Evolutionary conservation across 2,329 filamentous ascomycete species (phyloP), one percentile per base, ranked within the genome.

Genomic region (Neopestalotiopsis sp.): DNA sequence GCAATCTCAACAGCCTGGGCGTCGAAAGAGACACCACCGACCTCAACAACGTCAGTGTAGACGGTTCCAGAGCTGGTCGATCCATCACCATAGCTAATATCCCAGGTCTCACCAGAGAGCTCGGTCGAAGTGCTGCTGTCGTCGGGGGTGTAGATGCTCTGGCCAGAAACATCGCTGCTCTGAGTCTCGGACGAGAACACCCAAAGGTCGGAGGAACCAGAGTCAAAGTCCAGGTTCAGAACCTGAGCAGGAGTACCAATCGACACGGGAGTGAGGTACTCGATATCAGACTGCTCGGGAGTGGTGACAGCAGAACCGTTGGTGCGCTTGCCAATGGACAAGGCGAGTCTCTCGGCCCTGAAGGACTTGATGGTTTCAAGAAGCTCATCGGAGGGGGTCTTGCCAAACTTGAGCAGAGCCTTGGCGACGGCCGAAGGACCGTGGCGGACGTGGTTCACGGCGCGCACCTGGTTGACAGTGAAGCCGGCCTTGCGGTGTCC

Each of bases 141-240:
- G 63, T 61, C 65, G 9, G 78, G 74, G 66, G 73, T 71, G 67
- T 80, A 79, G 66, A 71, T 67, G 30, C 71, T 62, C 69, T 79
- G 78, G 13, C 77, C 76, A 58, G 74, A 75, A 61, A 74, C 69
- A 38, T 72, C 67, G 61, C 66, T 69, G 1, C 66, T 34, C 32
- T 76, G 69, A 10, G 69, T 73, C 64, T 75, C 71, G 30, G 71
- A 74, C 71, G 75, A 77, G 74, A 79, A 79, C 49, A 79, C 78
- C 77, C 77, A 79, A 9, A 79, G 72, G 64, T 80, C 78, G 13
- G 78, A 77, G n/a, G 78, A 79, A 30, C 78, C 78, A 2, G 78
- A 75, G 71, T 80, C 78, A 69, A 80, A 77, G 70, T 79, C 78
- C 0, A 79, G 71, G 72, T 78, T 78, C 28, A 79, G 71, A n/a